Percentiles rank a stretch among this genome's conserved stretches.
Evolutionary conservation across 139 green algal genomes (phyloP).

Genomic region (Spirogloea muscicola): DNA sequence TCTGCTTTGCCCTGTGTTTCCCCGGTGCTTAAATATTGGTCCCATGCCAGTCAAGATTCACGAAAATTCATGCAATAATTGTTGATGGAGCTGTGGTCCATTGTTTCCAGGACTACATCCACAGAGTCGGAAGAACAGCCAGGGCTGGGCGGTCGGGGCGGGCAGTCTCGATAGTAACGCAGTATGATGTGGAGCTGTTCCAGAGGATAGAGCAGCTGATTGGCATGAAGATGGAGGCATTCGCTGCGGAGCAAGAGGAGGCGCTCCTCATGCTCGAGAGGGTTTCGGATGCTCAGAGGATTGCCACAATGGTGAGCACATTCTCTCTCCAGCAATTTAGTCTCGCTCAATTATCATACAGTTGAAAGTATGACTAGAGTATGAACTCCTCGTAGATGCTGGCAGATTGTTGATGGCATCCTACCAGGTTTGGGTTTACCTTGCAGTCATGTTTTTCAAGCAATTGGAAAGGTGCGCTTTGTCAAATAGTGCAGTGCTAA

Average conservation of each 20-base stretch:
- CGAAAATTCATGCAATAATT: no score
- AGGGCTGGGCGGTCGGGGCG: slow-evolving; percentile 84
- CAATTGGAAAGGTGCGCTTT: no score
- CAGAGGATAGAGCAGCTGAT: slow-evolving; percentile 95
- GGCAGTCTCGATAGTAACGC: slow-evolving; percentile 77
- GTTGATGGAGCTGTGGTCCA: no score
- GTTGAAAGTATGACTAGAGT: not conserved
- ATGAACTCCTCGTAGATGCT: not conserved
- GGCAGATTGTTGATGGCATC: not conserved
- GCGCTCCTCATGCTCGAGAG: slow-evolving; percentile 39
- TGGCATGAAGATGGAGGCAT: slow-evolving; percentile 45
- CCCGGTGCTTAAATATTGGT: no score
- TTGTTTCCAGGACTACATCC: slow-evolving; percentile 82
- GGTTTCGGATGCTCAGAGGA: slow-evolving; percentile 36
- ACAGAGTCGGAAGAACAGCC: slow-evolving; percentile 92
- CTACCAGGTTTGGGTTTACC: not conserved
- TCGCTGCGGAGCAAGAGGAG: slow-evolving; percentile 42
- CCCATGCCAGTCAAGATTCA: no score
- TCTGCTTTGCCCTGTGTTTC: no score
- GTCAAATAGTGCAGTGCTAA: no score
- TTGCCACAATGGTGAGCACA: slow-evolving; percentile 38
- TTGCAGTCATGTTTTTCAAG: no score
- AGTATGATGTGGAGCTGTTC: slow-evolving; percentile 98
- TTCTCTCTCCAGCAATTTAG: not conserved
- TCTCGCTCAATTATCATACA: not conserved